Evolutionary conservation across 768 basidiomycete species (phyloP), one percentile per base, ranked within the genome.

Genomic region (Naganishia antarctica): DNA sequence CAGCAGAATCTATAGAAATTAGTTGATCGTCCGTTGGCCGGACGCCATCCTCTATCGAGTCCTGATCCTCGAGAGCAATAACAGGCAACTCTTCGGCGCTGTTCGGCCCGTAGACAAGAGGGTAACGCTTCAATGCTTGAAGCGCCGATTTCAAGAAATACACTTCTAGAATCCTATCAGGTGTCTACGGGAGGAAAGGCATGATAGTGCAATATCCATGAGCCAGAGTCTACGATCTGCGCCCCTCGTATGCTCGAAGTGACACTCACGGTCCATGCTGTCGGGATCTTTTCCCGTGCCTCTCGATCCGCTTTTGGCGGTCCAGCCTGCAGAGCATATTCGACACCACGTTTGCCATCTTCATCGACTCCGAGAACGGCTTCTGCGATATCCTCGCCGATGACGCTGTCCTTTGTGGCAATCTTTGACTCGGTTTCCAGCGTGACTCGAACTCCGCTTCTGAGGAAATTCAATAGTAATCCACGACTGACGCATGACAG

Each of bases 141-240:
- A 61, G 59, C 18, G 84, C 32, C 7, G 53, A 81, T 48, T 78
- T 78, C 84, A 87, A 87, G 18, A 93, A 76, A 45, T 84, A 78
- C 25, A 92, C 80, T 69, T 96, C 90, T 34, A 99, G 81, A 28
- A 98, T 81, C n/a, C 93, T 86, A 71, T 94, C 92, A n/a, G 91
- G 81, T 0, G 87, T 90, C 76, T 86, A 57, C 9, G 13, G 21
- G 12, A 23, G 43, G 29, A 40, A 40, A 29, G 18, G 32, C 8
- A 13, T 31, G 23, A 11, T n/a, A n/a, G n/a, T n/a, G n/a, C n/a
- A n/a, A n/a, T n/a, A n/a, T n/a, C n/a, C n/a, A n/a, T n/a, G n/a
- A n/a, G n/a, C n/a, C n/a, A n/a, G n/a, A n/a, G n/a, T n/a, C n/a
- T n/a, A n/a, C n/a, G n/a, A n/a, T n/a, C n/a, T n/a, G n/a, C n/a